These are phyloP conservation scores for Phialophora chinensis DNA, from an alignment of 2,329 filamentous ascomycete species.

Conservation along the genomic window DNA sequence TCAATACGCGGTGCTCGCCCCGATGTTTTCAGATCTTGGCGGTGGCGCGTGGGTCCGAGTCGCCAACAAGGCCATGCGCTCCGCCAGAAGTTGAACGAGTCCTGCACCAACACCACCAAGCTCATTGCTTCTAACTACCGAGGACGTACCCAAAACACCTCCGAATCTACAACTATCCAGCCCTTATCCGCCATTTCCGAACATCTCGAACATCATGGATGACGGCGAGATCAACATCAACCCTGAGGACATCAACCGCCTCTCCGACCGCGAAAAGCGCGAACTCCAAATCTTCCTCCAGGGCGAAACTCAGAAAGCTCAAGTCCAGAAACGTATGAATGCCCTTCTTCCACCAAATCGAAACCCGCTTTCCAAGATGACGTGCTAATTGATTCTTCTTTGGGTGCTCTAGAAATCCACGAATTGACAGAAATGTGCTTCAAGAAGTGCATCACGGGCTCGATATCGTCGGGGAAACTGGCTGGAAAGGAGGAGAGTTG, in stretches of 20 bases:
- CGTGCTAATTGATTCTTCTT: not conserved
- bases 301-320: constrained; percentile 82
- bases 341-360: not conserved
- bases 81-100: not conserved
- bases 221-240: constrained; percentile 36
- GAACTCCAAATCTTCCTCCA: constrained; percentile 86
- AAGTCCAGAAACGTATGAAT: constrained; percentile 58
- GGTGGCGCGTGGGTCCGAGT: not conserved
- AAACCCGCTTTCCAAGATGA: no score
- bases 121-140: not conserved
- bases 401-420: constrained; percentile 61
- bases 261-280: constrained; percentile 80
- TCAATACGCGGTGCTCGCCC: no score
- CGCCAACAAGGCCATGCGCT: not conserved
- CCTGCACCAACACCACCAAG: not conserved
- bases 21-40: no score
- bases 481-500: constrained; percentile 81
- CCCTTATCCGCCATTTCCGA: not conserved
- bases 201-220: constrained; percentile 27
- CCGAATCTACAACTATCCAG: not conserved
- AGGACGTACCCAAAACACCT: not conserved
- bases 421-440: constrained; percentile 80
- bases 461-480: constrained; percentile 73
- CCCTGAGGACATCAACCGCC: constrained; percentile 45
- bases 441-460: constrained; percentile 85